phyloP scores from a whole-genome alignment of 2,329 filamentous ascomycete species.

The Colletotrichum echinochloae region DNA sequence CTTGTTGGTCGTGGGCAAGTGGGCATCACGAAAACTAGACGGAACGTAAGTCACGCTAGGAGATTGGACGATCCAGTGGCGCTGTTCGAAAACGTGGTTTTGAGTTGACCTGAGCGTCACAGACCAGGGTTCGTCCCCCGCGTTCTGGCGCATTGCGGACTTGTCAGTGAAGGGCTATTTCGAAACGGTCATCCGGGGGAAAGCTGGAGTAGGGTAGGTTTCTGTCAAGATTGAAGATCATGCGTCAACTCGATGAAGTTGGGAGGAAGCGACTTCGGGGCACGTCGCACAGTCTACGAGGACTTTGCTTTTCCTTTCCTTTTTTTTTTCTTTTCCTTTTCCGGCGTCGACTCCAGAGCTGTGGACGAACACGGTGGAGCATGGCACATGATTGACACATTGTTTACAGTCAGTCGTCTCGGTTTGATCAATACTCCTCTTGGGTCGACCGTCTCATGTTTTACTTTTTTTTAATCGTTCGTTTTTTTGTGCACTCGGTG shows the following conservation, averaged over 20 bases:
- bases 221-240: not conserved
- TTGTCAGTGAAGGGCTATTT: conserved; percentile 22
- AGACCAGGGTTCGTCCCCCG: conserved; percentile 35
- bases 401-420: conserved; percentile 22
- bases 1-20: conserved; percentile 35
- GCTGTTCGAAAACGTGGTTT: conserved; percentile 22
- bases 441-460: conserved; percentile 27
- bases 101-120: conserved; percentile 23
- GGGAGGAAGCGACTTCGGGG: conserved; percentile 21
- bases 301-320: not conserved
- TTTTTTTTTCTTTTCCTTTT: not conserved
- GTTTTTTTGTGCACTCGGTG: conserved; percentile 21
- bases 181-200: conserved; percentile 24
- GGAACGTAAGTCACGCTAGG: conserved; percentile 36
- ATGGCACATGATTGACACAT: conserved; percentile 26
- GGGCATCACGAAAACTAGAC: conserved; percentile 39
- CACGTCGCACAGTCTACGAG: conserved; percentile 15
- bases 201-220: conserved; percentile 30
- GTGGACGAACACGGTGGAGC: conserved; percentile 17
- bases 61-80: conserved; percentile 4
- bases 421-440: not conserved
- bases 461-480: conserved; percentile 27
- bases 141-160: conserved; percentile 29
- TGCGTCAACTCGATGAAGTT: not conserved
- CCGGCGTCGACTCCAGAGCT: not conserved